Conservation (phyloP, 768 basidiomycete species). For the Xerocomus spinulosus region DNA sequence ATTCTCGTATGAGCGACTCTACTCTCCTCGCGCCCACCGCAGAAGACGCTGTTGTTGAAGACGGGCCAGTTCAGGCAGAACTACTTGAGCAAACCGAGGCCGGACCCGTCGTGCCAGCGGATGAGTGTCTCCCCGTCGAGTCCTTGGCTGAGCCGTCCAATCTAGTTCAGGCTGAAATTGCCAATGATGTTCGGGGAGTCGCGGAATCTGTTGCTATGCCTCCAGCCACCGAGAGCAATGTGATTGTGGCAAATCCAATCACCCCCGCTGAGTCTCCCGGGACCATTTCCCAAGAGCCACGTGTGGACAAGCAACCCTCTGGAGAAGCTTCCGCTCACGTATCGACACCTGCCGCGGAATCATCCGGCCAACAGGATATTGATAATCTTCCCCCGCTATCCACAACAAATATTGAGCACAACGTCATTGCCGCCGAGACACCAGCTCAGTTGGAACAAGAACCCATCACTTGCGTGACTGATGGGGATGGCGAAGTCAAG, state of each 20-base stretch:
- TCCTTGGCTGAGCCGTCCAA: neutral
- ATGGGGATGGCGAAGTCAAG: conserved; percentile 10
- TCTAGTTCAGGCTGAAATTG: conserved; percentile 3
- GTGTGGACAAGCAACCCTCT: conserved; percentile 3
- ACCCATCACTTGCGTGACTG: neutral
- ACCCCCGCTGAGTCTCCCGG: neutral
- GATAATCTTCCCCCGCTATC: conserved; percentile 3
- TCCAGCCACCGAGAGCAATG: neutral
- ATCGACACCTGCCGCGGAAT: conserved; percentile 8
- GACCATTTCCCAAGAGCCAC: conserved; percentile 1
- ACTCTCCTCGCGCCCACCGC: neutral
- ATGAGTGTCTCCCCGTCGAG: neutral
- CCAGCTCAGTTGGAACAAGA: conserved; percentile 10
- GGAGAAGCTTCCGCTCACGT: conserved; percentile 4
- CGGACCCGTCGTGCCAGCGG: neutral
- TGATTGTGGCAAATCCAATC: neutral
- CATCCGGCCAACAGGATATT: neutral
- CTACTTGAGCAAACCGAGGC: neutral
- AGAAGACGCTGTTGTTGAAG: neutral
- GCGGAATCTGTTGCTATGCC: conserved; percentile 2
- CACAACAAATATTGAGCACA: neutral
- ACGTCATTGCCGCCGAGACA: conserved; percentile 8
- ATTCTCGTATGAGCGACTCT: neutral
- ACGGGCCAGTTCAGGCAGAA: neutral
- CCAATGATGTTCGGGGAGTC: conserved; percentile 3